Evolutionary conservation across 2,329 filamentous ascomycete genomes (phyloP).

Genomic region (Fusarium albosuccineum): DNA sequence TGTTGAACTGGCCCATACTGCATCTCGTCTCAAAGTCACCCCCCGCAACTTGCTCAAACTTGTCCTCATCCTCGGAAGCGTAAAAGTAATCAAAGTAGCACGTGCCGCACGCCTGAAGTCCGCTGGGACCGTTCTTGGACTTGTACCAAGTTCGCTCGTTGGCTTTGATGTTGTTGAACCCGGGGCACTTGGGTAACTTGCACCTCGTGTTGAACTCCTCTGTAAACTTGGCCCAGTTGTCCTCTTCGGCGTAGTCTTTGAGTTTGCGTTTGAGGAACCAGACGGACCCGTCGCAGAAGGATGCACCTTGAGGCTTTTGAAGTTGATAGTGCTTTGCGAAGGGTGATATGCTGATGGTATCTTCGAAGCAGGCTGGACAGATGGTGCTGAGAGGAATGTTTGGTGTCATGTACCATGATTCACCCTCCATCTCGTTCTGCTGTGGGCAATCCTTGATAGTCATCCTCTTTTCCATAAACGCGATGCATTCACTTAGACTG

Average conservation of each 20-base stretch:
- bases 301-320: not conserved
- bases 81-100: conserved; percentile 56
- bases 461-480: conserved; percentile 48
- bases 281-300: conserved; percentile 51
- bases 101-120: conserved; percentile 51
- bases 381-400: conserved; percentile 50
- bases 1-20: conserved; percentile 48
- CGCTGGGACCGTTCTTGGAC: conserved; percentile 39
- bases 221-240: conserved; percentile 52
- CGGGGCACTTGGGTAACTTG: conserved; percentile 46
- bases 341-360: conserved; percentile 47
- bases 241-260: conserved; percentile 36
- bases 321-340: conserved; percentile 50
- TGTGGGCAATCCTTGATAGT: conserved; percentile 35
- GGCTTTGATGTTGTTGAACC: conserved; percentile 30
- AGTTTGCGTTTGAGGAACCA: conserved; percentile 50
- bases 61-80: conserved; percentile 46
- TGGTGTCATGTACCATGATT: conserved; percentile 52
- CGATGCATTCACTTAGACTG: conserved; percentile 43
- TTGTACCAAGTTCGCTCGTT: conserved; percentile 51
- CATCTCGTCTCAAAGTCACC: conserved; percentile 44
- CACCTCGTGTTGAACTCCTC: conserved; percentile 47
- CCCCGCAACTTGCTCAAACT: conserved; percentile 39
- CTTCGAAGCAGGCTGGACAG: conserved; percentile 56
- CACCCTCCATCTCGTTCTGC: conserved; percentile 22